Conservation (phyloP, 805 yeast genomes). For the Metschnikowia similis region DNA sequence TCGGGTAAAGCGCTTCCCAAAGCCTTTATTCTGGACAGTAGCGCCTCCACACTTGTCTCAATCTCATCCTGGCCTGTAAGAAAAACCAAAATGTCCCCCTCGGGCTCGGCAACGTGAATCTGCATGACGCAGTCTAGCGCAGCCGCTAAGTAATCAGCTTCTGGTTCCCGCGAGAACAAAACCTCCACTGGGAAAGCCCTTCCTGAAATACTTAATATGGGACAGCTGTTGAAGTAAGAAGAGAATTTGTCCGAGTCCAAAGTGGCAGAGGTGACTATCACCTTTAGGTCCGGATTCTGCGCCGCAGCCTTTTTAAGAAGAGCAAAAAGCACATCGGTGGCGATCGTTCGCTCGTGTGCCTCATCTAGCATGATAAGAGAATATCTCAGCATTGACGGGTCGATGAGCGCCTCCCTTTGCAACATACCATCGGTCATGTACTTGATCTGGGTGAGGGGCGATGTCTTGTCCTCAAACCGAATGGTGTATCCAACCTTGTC, state of each 20-base stretch:
- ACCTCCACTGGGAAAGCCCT: slow-evolving; percentile 88
- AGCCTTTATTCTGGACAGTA: slow-evolving; percentile 58
- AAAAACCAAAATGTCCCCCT: slow-evolving; percentile 79
- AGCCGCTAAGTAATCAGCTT: slow-evolving; percentile 79
- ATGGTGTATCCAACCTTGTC: slow-evolving; percentile 80
- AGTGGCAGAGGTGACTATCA: slow-evolving; percentile 91
- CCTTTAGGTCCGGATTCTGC: slow-evolving; percentile 65
- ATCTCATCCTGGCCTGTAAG: slow-evolving; percentile 94
- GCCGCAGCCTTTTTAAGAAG: slow-evolving; percentile 69
- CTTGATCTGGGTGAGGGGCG: slow-evolving; percentile 64
- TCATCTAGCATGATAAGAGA: slow-evolving; percentile 92
- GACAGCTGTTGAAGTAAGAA: slow-evolving; percentile 71
- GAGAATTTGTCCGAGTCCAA: slow-evolving; percentile 86
- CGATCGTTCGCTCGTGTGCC: slow-evolving; percentile 94
- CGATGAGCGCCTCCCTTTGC: slow-evolving; percentile 78
- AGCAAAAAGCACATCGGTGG: slow-evolving; percentile 89
- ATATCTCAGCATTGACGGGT: slow-evolving; percentile 71
- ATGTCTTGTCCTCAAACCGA: slow-evolving; percentile 69
- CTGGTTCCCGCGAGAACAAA: slow-evolving; percentile 75
- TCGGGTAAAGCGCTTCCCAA: slow-evolving; percentile 64
- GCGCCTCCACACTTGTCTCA: slow-evolving; percentile 77
- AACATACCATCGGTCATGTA: slow-evolving; percentile 98
- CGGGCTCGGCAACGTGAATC: slow-evolving; percentile 73
- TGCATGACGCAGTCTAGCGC: slow-evolving; percentile 82
- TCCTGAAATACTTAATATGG: slow-evolving; percentile 82